These are phyloP conservation scores for Leishmania mexicana DNA, from an alignment of 208 protist genomes.

Conservation along the genomic window DNA sequence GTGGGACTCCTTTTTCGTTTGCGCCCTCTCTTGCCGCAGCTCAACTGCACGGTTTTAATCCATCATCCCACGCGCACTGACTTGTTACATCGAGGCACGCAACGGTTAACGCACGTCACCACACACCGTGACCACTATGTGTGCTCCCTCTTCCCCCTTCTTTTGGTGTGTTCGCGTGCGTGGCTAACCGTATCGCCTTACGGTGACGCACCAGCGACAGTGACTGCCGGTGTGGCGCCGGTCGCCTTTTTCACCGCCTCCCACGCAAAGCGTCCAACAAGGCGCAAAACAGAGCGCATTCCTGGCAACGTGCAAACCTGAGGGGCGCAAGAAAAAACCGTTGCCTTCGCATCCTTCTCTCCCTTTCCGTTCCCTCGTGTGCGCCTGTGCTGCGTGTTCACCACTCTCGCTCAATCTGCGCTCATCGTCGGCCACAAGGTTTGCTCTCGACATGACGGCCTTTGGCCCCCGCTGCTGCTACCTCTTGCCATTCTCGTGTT, in stretches of 20 bases:
- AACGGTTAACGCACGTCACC: neutral
- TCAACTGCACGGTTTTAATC: neutral
- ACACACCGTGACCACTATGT: neutral
- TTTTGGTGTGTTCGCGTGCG: neutral
- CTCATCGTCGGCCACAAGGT: neutral
- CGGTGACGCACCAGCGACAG: neutral
- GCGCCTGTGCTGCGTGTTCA: too few relatives aligned
- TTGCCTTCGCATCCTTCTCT: neutral
- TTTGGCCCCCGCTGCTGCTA: neutral
- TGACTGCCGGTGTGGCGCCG: neutral
- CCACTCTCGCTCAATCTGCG: neutral
- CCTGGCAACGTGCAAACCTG: neutral
- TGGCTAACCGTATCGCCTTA: neutral
- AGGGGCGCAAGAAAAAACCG: neutral
- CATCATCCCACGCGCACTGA: neutral
- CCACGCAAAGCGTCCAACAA: neutral
- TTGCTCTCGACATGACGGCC: neutral
- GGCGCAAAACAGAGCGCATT: neutral
- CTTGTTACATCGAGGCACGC: neutral
- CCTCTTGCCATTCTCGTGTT: neutral
- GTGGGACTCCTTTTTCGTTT: neutral
- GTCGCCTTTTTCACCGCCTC: neutral
- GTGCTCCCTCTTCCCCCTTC: neutral
- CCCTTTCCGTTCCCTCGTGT: neutral
- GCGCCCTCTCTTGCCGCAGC: neutral